Base-by-base conservation (phyloP, 2,329 filamentous ascomycete species). In the Rhinocladiella mackenziei region DNA sequence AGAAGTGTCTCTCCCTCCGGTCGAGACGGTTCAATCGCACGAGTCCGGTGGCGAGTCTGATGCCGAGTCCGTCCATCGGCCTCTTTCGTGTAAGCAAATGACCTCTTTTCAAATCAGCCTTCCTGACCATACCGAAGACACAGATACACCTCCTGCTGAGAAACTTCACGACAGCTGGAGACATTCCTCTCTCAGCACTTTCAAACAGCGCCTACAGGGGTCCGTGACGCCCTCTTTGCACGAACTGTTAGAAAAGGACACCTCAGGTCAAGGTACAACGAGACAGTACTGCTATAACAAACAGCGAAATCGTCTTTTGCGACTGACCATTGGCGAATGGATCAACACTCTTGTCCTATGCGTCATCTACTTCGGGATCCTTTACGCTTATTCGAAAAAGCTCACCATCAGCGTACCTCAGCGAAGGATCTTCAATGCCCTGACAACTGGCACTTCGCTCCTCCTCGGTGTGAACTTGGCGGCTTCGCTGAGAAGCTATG, bases 281-380 rank as follows among this genome's bases (percentile, higher is more conserved):
- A 38, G 48, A 42, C 36, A 48, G 31, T 55, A 50, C 19, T 25
- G 38, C 11, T 35, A 43, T 5, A 31, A 30, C n/a, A 50, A 29
- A 14, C 52, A 55, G 34, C 42, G 49, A n/a, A 23, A 36, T 2
- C 45, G 52, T 18, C 41, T 55, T 17, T 40, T 39, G 29, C 49
- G 52, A 9, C 18, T 52, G 32, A 53, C 49, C 3, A 45, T 55
- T 19, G 49, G 49, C 10, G 52, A 55, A 45, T 55, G 46, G 42
- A 9, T 54, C 25, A 45, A 45, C 18, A 52, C 45, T 11, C 19
- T 50, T 8, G 13, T 40, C 11, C 36, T 54, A 8, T 54, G 51
- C 25, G 26, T 38, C 11, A 36, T 25, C 14, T 51, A 51, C 42
- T 50, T 45, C 13, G 42, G 45, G 3, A 50, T 51, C 11, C 39